Conservation (phyloP, 768 basidiomycete species). For the Serpula lacrymans region DNA sequence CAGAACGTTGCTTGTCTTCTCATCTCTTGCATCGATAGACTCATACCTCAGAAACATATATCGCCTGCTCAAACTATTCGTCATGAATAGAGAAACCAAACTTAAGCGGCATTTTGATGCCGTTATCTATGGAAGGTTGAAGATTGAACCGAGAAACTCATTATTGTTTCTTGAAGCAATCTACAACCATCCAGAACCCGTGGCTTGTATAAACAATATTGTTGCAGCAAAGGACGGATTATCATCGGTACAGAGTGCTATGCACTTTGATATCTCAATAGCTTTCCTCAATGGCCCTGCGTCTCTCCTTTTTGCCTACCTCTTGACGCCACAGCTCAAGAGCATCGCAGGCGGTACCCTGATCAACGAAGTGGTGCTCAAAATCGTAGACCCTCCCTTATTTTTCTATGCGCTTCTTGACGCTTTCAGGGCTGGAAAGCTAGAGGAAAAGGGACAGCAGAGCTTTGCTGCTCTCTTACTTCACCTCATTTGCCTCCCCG, state of each 20-base stretch:
- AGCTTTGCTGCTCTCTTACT: conserved; percentile 49
- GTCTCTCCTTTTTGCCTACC: conserved; percentile 32
- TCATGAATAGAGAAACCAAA: conserved; percentile 20
- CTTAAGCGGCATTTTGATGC: conserved; percentile 34
- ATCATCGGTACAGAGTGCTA: conserved; percentile 34
- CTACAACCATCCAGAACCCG: conserved; percentile 35
- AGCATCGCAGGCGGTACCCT: conserved; percentile 39
- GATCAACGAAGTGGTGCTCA: conserved; percentile 35
- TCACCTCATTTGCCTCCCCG: conserved; percentile 42
- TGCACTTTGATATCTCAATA: conserved; percentile 35
- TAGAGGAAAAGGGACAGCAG: conserved; percentile 32
- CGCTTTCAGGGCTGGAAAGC: conserved; percentile 31
- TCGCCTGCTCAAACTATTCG: not conserved
- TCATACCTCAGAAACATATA: no score
- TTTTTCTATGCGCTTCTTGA: conserved; percentile 42
- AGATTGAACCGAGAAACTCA: conserved; percentile 23
- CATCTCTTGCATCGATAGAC: no score
- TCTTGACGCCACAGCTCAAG: conserved; percentile 36
- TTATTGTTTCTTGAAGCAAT: conserved; percentile 46
- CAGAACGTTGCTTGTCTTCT: no score
- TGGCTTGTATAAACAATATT: conserved; percentile 35
- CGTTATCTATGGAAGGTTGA: conserved; percentile 27
- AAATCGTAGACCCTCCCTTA: conserved; percentile 47
- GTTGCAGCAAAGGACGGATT: conserved; percentile 35
- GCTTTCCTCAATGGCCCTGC: conserved; percentile 43